phyloP scores from a whole-genome alignment of 805 yeast genomes.

The Cyberlindnera petersonii region DNA sequence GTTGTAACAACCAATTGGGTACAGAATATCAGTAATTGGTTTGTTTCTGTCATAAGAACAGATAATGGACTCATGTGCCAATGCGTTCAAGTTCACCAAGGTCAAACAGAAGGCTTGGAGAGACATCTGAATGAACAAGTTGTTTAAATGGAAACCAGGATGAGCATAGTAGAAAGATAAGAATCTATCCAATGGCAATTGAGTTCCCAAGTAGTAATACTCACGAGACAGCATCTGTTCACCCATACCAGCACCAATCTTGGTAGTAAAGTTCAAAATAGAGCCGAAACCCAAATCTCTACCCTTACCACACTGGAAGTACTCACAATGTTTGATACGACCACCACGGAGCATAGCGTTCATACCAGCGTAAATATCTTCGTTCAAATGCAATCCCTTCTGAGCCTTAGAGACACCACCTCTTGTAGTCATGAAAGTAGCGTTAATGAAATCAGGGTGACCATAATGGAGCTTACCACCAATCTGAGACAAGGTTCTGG shows the following conservation, averaged over 20 bases:
- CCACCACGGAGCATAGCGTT: constrained; percentile 81
- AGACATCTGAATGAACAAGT: constrained; percentile 72
- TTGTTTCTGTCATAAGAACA: constrained; percentile 62
- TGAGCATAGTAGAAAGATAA: constrained; percentile 82
- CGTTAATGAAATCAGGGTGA: constrained; percentile 81
- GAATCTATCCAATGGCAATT: constrained; percentile 75
- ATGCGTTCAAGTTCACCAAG: constrained; percentile 64
- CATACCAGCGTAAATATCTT: constrained; percentile 89
- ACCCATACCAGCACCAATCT: constrained; percentile 93
- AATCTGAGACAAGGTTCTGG: constrained; percentile 77
- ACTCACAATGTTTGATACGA: constrained; percentile 82
- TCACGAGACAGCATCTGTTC: constrained; percentile 85
- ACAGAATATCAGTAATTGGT: constrained; percentile 62
- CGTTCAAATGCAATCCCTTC: constrained; percentile 80
- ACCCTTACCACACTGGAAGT: constrained; percentile 88
- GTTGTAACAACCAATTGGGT: constrained; percentile 73
- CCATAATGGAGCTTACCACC: constrained; percentile 88
- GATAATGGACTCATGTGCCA: constrained; percentile 65
- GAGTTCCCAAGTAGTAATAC: constrained; percentile 77
- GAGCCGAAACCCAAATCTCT: constrained; percentile 87
- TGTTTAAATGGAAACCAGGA: constrained; percentile 82
- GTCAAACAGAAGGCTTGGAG: constrained; percentile 69
- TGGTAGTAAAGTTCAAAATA: constrained; percentile 78
- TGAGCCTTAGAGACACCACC: constrained; percentile 89
- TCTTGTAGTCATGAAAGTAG: constrained; percentile 75